A percentile compares a stretch with the other conserved stretches of the same genome.
phyloP scores from a whole-genome alignment of 2,329 filamentous ascomycete species.

The Colletotrichum sp. region DNA sequence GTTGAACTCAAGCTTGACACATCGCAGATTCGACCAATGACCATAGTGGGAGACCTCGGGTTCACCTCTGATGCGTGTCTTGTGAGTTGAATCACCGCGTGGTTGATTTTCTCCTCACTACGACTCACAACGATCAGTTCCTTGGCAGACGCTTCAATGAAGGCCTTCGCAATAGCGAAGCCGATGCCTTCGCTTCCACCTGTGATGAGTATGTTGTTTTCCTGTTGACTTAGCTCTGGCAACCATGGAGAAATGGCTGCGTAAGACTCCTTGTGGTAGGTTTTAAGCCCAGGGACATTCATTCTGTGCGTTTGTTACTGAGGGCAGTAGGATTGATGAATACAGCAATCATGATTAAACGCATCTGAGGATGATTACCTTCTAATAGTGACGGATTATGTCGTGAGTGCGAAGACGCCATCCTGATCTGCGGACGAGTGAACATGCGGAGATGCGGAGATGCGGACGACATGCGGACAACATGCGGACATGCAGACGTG shows the following conservation, averaged over 20 bases:
- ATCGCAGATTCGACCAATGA: background rate
- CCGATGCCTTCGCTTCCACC: conserved; percentile 71
- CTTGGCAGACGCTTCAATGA: conserved; percentile 38
- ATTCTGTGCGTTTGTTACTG: background rate
- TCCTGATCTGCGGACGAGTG: no score
- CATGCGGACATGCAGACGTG: no score
- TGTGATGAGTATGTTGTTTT: conserved; percentile 65
- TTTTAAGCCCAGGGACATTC: background rate
- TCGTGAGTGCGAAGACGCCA: no score
- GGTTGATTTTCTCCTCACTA: background rate
- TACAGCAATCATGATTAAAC: no score
- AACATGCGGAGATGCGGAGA: no score
- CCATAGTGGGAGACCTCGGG: background rate
- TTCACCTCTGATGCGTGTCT: background rate
- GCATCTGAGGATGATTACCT: no score
- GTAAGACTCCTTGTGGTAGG: background rate
- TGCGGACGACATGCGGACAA: no score
- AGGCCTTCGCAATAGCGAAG: conserved; percentile 67
- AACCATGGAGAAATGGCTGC: background rate
- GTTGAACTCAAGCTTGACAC: background rate
- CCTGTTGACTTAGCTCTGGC: conserved; percentile 31
- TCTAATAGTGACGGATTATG: no score
- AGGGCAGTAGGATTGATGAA: no score
- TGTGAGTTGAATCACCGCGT: background rate
- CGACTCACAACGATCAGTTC: background rate